Evolutionary conservation across 2,329 filamentous ascomycete species (phyloP).

Genomic region (Westerdykella sp.): DNA sequence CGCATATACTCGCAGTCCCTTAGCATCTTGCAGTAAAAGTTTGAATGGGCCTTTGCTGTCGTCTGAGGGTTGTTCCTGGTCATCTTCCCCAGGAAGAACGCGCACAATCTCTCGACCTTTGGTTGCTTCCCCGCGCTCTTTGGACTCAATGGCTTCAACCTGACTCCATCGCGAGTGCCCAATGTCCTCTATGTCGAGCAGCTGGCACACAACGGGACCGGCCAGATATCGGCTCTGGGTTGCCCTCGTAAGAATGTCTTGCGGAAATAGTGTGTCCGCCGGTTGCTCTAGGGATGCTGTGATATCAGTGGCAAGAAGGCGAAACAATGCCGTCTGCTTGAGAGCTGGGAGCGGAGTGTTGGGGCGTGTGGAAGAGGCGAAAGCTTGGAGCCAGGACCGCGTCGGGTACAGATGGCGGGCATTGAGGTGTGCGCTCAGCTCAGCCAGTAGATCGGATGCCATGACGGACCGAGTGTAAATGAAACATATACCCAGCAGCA

Average conservation of each 20-base stretch:
- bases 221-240: slow-evolving; percentile 53
- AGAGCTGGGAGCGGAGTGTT: slow-evolving; percentile 62
- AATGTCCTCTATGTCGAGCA: slow-evolving; percentile 82
- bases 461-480: slow-evolving; percentile 6
- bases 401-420: slow-evolving; percentile 52
- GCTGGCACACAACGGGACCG: slow-evolving; percentile 66
- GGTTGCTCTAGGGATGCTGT: slow-evolving; percentile 50
- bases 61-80: slow-evolving; percentile 38
- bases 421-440: slow-evolving; percentile 49
- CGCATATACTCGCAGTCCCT: slow-evolving; percentile 59
- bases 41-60: slow-evolving; percentile 62
- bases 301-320: slow-evolving; percentile 73
- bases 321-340: slow-evolving; percentile 72
- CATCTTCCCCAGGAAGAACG: slow-evolving; percentile 52
- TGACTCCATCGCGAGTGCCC: slow-evolving; percentile 77
- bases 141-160: slow-evolving; percentile 71
- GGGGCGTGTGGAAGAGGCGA: slow-evolving; percentile 52
- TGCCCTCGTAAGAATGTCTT: slow-evolving; percentile 50
- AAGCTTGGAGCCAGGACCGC: slow-evolving; percentile 56
- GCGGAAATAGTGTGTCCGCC: slow-evolving; percentile 50
- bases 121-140: slow-evolving; percentile 65
- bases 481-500: background rate
- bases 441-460: slow-evolving; percentile 25
- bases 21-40: slow-evolving; percentile 72
- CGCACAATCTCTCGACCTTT: slow-evolving; percentile 77